phyloP scores from a whole-genome alignment of 192 early-diverging fungal genomes.

The Allomyces arbusculus region DNA sequence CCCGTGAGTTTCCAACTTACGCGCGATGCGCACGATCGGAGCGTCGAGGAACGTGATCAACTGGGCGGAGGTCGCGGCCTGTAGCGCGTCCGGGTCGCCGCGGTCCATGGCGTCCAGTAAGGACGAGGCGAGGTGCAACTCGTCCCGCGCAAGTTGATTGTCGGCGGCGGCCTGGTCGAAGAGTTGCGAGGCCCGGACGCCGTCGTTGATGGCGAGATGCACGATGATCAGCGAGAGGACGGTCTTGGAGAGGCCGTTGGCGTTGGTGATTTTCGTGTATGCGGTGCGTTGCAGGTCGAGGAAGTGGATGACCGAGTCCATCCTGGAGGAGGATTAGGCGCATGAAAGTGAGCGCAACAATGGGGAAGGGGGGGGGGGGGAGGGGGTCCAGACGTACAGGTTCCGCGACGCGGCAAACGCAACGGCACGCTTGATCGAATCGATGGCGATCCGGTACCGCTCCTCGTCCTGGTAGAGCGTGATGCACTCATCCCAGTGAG shows the following conservation, averaged over 20 bases:
- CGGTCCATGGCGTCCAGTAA: neutral
- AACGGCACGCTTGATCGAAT: neutral
- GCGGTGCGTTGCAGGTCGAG: neutral
- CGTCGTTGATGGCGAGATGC: neutral
- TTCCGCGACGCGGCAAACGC: neutral
- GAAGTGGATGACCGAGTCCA: neutral
- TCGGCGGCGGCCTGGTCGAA: neutral
- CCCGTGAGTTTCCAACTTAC: neutral
- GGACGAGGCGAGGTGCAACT: neutral
- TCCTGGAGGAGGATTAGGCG: neutral
- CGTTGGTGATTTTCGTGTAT: neutral
- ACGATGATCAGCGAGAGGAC: neutral
- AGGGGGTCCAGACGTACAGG: neutral
- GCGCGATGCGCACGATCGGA: neutral
- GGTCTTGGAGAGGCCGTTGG: neutral
- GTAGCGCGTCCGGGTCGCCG: neutral
- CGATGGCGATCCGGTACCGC: neutral
- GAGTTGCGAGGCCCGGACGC: neutral
- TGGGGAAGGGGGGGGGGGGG: neutral
- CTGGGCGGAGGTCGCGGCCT: neutral
- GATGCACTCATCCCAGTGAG: neutral
- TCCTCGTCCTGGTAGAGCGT: neutral
- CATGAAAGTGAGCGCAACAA: neutral
- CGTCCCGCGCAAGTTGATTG: neutral
- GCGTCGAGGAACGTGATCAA: neutral